Evolutionary conservation across 2,329 filamentous ascomycete species (phyloP), one percentile per base, ranked within the genome.

Genomic region (Trichoderma asperellum): DNA sequence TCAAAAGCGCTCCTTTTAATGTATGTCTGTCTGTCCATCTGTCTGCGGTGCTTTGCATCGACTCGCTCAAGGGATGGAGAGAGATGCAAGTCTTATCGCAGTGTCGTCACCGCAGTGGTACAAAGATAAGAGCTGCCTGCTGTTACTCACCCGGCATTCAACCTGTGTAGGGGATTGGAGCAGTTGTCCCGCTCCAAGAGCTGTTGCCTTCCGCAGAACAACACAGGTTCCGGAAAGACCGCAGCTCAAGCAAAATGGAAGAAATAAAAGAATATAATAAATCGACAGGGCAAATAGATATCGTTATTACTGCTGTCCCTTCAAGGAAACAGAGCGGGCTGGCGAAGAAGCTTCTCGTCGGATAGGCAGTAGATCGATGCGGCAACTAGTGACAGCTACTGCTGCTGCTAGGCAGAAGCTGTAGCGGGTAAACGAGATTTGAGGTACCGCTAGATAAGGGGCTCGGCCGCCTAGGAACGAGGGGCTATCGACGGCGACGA

Each of bases 121-220:
- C 63, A 66, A 66, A 58, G 63, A 58, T 66, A 66, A 66, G 63
- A 47, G 65, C 57, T 60, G 35, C 56, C 40, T 61, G 35, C 24
- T 61, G 35, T 52, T 29, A 70, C 70, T 63, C 62, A 71, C 70
- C 57, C 55, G 66, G 66, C 69, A 71, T 71, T 71, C 70, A 69
- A 71, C 40, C 63, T 66, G 70, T 60, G 34, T 67, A 47, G 57
- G 55, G 53, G 70, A 63, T 69, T 68, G 70, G 67, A 69, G 70
- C 70, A 71, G 70, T 67, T 27, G 64, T 69, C 70, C 70, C 67
- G 57, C 70, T 62, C 70, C 65, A 69, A 58, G 21, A 55, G 61
- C 43, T 37, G 29, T 40, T 49, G 61, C 62, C 61, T 66, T 62
- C 55, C 55, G 61, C 61, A 66, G 68, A 69, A 68, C 58, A 32